Conservation (phyloP, 805 yeast genomes). For the Metschnikowia kunwiensis region DNA sequence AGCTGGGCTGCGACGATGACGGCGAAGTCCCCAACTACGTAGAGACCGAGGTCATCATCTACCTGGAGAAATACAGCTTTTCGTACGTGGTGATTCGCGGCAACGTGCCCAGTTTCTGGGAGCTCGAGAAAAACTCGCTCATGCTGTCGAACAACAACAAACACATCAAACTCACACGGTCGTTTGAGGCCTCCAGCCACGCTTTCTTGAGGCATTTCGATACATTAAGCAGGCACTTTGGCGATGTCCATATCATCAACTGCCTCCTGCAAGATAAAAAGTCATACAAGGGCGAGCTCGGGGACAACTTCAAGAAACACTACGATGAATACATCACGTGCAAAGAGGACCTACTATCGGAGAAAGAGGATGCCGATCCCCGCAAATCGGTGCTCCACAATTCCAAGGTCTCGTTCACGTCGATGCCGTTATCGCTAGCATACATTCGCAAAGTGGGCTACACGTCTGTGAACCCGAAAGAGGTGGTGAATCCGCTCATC, state of each 20-base stretch:
- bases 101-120: slow-evolving; percentile 57
- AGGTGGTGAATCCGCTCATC: slow-evolving; percentile 28
- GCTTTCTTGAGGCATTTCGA: slow-evolving; percentile 53
- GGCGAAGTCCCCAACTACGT: slow-evolving; percentile 51
- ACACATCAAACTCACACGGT: slow-evolving; percentile 45
- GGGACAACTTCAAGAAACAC: slow-evolving; percentile 31
- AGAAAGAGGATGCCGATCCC: slow-evolving; percentile 14
- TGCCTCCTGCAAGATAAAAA: slow-evolving; percentile 42
- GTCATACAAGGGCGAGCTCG: slow-evolving; percentile 45
- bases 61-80: slow-evolving; percentile 39
- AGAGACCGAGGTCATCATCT: slow-evolving; percentile 50
- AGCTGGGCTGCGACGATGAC: slow-evolving; percentile 56
- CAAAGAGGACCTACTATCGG: slow-evolving; percentile 8
- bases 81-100: slow-evolving; percentile 49
- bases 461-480: slow-evolving; percentile 29
- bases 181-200: slow-evolving; percentile 52
- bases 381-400: slow-evolving; percentile 28
- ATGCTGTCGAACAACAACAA: slow-evolving; percentile 38
- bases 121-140: slow-evolving; percentile 39
- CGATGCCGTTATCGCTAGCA: slow-evolving; percentile 33
- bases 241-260: slow-evolving; percentile 49
- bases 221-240: slow-evolving; percentile 43
- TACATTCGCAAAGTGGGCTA: slow-evolving; percentile 36
- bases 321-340: slow-evolving; percentile 9
- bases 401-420: slow-evolving; percentile 23